Base-by-base conservation (phyloP, 179 eudicot genomes). In the Gypsophila paniculata region DNA sequence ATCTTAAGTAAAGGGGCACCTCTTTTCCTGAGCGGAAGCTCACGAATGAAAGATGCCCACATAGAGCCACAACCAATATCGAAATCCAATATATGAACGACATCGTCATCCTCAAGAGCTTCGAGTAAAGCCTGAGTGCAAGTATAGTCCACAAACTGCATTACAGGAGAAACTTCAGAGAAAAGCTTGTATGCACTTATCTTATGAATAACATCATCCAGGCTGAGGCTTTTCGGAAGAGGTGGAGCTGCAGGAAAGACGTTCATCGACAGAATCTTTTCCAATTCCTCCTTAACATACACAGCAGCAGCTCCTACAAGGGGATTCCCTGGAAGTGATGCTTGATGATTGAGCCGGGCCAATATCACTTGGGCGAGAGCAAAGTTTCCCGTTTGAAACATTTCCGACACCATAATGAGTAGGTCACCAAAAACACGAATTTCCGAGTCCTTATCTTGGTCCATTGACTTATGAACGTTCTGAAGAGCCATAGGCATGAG, bases 331-430 rank as follows among this genome's bases (percentile, higher is more conserved):
- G 80, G 73, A 0, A 87, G 86, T 62, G 89, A 84, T 65, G 86
- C 81, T 78, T 82, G 88, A 70, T 89, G 95, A 89, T 89, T 89
- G 95, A 89, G 95, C 95, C 95, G 95, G 86, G 95, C 95, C 95
- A 89, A 89, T 89, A 89, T 89, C 95, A 68, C 89, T 78, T 87
- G 95, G 84, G 89, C 86, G 81, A 80, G 91, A 0, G 81, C 74
- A 49, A 75, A 68, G 68, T 85, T 86, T 42, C 91, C 90, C 2
- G 88, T 67, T 65, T 81, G 85, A 48, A 89, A 70, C 74, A 84
- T 79, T 74, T 87, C 91, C 6, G 82, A 83, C 36, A 80, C 86
- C 80, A 83, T 81, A 72, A 54, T 76, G 13, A 89, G 80, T 78
- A 78, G 89, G 82, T 89, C 87, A 21, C 81, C 72, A 52, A 89